Base-by-base conservation (phyloP, 108 stramenopile genomes). In the Pelagomonas calceolata region DNA sequence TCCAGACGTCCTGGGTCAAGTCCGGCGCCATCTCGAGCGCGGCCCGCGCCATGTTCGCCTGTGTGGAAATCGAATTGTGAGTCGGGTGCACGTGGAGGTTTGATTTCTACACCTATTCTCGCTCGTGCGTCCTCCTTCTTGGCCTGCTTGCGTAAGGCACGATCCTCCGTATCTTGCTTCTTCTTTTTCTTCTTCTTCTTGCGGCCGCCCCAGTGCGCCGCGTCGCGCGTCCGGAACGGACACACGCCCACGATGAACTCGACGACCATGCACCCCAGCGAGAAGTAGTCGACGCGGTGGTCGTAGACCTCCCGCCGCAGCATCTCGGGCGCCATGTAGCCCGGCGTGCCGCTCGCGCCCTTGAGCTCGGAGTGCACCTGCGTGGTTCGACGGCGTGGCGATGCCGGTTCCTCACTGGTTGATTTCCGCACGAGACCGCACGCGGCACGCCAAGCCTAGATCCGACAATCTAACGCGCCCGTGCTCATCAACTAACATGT, bases 271-370 rank as follows among this genome's bases (percentile, higher is more conserved):
- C 93, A 94, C 26, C 95, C 95, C 78, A 91, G 91, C 77, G 89
- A 91, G 78, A 94, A 95, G 93, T 93, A 95, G 78, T 97, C 95
- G 26, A 95, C 94, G 68, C 84, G 77, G 63, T 91, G 86, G 65
- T 83, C 82, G 75, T 97, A 95, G 64, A 78, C 76, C 73, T 95
- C 91, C 35, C 88, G 80, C 32, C 83, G 81, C 39, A 94, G 80
- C 95, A 97, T 97, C 80, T 97, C 95, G 43, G 95, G 95, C 34
- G 94, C 94, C 94, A 94, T 94, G 81, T 97, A 93, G 21, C 91
- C 93, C 67, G 90, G 78, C 34, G 91, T 93, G 29, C 94, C 94
- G 34, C 89, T 90, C 16, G 89, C 88, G 35, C 92, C 91, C 71
- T 84, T 80, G 31, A 96, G 82, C 21, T 71, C 81, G 33, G 92